Conservation (phyloP, 257 asterid species). For the Misopates orontium region DNA sequence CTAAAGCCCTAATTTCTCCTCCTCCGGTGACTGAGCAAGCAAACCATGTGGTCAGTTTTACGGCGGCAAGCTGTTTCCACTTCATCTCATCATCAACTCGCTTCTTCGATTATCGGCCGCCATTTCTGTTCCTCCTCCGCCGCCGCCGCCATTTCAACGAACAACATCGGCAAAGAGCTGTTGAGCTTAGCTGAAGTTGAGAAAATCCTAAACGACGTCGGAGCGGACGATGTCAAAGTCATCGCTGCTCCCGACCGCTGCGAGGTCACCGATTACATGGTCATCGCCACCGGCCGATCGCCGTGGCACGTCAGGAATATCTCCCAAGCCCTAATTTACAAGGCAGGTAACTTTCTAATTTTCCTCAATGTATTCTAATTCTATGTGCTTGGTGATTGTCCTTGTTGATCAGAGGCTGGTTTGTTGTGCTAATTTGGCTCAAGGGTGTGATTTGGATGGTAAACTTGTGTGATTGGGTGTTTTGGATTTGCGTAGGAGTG, state of each 20-base stretch:
- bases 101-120: conserved; percentile 38
- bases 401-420: not conserved
- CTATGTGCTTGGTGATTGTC: too few species aligned
- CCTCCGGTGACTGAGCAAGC: conserved; percentile 13
- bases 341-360: conserved; percentile 75
- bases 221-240: conserved; percentile 78
- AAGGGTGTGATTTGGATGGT: too few species aligned
- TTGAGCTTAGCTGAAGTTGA: conserved; percentile 82
- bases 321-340: conserved; percentile 83
- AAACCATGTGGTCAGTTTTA: conserved; percentile 54
- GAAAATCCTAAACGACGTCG: conserved; percentile 72
- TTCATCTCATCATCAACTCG: conserved; percentile 33
- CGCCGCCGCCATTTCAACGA: not conserved
- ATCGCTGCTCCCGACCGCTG: conserved; percentile 59
- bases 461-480: not conserved
- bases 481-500: not conserved
- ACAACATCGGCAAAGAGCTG: conserved; percentile 34
- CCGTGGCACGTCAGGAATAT: conserved; percentile 97
- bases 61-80: conserved; percentile 48
- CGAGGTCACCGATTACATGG: conserved; percentile 81
- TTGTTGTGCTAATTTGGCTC: too few species aligned
- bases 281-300: conserved; percentile 88
- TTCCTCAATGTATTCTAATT: too few species aligned
- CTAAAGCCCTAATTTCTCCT: conserved; percentile 11
- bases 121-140: conserved; percentile 37